These are phyloP conservation scores for Beauveria varroae DNA, from an alignment of 2,329 filamentous ascomycete genomes.

Conservation along the genomic window DNA sequence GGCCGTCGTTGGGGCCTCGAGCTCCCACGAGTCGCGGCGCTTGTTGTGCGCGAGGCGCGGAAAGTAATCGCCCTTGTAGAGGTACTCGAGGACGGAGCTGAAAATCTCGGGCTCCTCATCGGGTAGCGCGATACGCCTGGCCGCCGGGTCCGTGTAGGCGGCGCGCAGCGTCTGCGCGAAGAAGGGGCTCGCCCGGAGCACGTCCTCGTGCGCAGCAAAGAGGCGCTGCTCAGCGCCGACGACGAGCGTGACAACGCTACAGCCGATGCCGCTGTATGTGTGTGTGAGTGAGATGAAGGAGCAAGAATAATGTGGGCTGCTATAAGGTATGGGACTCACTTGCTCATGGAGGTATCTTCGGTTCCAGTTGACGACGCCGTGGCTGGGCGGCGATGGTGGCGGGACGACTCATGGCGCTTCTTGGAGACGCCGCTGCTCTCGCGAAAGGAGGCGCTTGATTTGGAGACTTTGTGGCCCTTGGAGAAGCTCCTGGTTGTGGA, in stretches of 20 bases:
- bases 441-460: conserved; percentile 48
- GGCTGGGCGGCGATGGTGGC: conserved; percentile 36
- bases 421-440: conserved; percentile 46
- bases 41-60: conserved; percentile 78
- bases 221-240: conserved; percentile 77
- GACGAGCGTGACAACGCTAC: conserved; percentile 70
- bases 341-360: conserved; percentile 34
- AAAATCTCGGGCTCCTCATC: conserved; percentile 88
- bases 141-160: conserved; percentile 26
- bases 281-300: background rate
- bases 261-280: conserved; percentile 44
- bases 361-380: conserved; percentile 35
- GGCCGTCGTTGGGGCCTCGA: conserved; percentile 49
- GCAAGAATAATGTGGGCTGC: background rate
- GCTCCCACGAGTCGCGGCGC: conserved; percentile 69
- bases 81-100: conserved; percentile 80
- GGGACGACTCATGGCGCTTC: conserved; percentile 40
- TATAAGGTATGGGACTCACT: conserved; percentile 28
- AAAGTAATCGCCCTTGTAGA: conserved; percentile 92
- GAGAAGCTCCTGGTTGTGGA: conserved; percentile 44
- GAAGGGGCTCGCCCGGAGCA: conserved; percentile 71
- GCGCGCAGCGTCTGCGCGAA: conserved; percentile 44
- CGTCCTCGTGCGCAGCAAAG: conserved; percentile 85
- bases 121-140: conserved; percentile 69
- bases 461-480: conserved; percentile 42